Conservation (phyloP, 257 asterid species). For the Eustoma russellianum region DNA sequence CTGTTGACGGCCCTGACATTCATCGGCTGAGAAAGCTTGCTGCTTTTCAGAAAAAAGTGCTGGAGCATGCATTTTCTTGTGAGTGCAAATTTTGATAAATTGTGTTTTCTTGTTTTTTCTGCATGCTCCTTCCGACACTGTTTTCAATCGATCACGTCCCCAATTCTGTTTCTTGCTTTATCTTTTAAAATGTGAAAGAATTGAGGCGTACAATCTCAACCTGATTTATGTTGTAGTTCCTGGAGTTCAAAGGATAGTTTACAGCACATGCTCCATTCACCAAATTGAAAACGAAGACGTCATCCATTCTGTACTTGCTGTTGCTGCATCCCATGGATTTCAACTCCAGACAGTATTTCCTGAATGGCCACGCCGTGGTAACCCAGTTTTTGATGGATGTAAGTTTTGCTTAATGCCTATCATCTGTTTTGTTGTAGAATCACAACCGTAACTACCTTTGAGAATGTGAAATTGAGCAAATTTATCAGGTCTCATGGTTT, state of each 20-base stretch:
- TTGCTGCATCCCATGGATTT: conserved; percentile 69
- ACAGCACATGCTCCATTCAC: conserved; percentile 89
- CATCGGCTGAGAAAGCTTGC: conserved; percentile 65
- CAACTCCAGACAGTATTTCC: conserved; percentile 51
- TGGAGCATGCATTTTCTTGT: conserved; percentile 80
- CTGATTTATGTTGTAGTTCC: conserved; percentile 40
- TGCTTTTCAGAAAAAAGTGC: conserved; percentile 63
- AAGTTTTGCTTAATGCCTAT: conserved; percentile 16
- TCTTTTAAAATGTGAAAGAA: too few species aligned
- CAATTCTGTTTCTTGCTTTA: too few species aligned
- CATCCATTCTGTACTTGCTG: conserved; percentile 47
- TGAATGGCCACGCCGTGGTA: conserved; percentile 88
- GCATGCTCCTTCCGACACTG: not conserved
- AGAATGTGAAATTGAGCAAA: not conserved
- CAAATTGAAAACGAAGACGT: conserved; percentile 89
- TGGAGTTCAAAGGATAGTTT: conserved; percentile 71
- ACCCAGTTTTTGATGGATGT: conserved; percentile 70
- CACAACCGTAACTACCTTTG: too few species aligned
- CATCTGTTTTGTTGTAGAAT: too few species aligned
- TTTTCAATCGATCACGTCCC: not conserved
- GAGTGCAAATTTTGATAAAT: conserved; percentile 20
- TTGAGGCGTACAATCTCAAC: not conserved
- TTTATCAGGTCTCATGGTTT: not conserved
- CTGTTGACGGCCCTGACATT: conserved; percentile 16
- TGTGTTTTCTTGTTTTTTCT: not conserved